Conservation (phyloP, 2,329 filamentous ascomycete species). For the Neofusicoccum cordaticola region DNA sequence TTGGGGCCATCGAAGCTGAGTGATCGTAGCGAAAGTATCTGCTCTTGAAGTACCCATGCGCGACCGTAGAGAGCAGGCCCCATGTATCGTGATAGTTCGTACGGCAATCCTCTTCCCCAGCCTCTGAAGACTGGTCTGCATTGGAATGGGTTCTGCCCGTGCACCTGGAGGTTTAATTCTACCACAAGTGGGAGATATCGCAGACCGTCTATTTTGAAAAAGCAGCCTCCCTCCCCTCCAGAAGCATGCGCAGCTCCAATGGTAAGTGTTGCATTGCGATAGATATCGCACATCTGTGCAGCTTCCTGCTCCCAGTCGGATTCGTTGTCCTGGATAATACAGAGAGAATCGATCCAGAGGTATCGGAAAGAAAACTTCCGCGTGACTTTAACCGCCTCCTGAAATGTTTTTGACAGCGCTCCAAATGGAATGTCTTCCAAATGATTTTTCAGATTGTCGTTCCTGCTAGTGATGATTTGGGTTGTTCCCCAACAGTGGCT, state of each 20-base stretch:
- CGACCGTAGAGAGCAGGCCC: background rate
- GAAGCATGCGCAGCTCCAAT: background rate
- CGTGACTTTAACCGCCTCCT: no score
- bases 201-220: background rate
- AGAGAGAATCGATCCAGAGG: no score
- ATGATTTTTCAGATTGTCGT: background rate
- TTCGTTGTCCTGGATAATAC: no score
- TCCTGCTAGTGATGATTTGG: background rate
- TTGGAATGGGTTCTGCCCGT: background rate
- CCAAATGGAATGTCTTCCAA: background rate
- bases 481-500: conserved; percentile 9
- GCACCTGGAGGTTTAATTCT: background rate
- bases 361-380: no score
- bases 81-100: background rate
- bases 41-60: conserved; percentile 2
- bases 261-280: no score
- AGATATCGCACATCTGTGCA: no score
- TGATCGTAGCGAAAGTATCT: background rate
- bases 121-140: no score
- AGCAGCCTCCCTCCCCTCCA: background rate
- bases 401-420: no score
- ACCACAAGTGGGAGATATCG: no score
- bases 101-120: no score
- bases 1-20: background rate
- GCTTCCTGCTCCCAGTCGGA: no score